These are phyloP conservation scores for Pseudopithomyces maydicus DNA, from an alignment of 2,329 filamentous ascomycete species.

Conservation along the genomic window DNA sequence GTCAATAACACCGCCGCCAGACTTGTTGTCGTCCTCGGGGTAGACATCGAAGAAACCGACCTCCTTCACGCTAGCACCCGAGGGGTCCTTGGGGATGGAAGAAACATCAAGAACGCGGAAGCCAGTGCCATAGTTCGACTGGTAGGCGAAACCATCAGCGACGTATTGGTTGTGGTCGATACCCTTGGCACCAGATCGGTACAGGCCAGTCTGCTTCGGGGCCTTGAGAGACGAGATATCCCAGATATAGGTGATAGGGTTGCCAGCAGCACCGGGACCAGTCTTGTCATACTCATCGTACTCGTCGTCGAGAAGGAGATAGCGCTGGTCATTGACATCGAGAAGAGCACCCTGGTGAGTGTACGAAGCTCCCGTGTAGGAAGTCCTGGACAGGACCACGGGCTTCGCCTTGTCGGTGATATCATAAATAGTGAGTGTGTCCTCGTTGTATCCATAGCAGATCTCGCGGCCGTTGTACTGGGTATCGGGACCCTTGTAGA, in stretches of 20 bases:
- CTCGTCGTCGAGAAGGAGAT: conserved; percentile 46
- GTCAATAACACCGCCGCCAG: conserved; percentile 46
- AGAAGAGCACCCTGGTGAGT: conserved; percentile 64
- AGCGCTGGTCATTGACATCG: conserved; percentile 40
- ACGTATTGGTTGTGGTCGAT: conserved; percentile 57
- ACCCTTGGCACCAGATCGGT: conserved; percentile 45
- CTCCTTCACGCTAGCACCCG: conserved; percentile 49
- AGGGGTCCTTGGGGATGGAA: conserved; percentile 48
- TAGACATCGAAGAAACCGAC: conserved; percentile 51
- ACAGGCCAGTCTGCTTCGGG: conserved; percentile 50
- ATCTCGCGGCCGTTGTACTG: conserved; percentile 57
- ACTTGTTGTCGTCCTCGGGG: conserved; percentile 48
- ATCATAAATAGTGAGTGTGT: conserved; percentile 59
- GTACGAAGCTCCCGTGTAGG: conserved; percentile 63
- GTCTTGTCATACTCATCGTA: conserved; percentile 46
- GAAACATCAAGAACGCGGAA: conserved; percentile 50
- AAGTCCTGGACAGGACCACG: conserved; percentile 58
- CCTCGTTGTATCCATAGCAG: conserved; percentile 64
- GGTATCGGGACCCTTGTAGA: conserved; percentile 58
- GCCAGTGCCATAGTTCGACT: conserved; percentile 51
- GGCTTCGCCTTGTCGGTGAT: conserved; percentile 55
- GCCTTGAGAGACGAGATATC: conserved; percentile 40
- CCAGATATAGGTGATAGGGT: conserved; percentile 48
- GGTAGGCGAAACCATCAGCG: conserved; percentile 49
- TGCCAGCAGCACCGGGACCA: conserved; percentile 38